These are phyloP conservation scores for Viola odorata DNA, from an alignment of 345 rosid species.

Conservation along the genomic window DNA sequence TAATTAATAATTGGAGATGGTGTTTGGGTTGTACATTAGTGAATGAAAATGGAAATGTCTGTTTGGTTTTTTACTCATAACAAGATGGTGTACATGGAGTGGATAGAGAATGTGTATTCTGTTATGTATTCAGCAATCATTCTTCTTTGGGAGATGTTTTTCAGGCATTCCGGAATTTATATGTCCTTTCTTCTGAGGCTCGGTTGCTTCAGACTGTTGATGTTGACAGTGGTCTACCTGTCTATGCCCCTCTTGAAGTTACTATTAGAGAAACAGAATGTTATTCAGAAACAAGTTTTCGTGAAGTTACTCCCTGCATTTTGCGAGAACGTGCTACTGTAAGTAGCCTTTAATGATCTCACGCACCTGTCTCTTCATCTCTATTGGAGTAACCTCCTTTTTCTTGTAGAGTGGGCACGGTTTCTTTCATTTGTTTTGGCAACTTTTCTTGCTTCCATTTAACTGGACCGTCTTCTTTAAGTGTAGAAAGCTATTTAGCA, in stretches of 20 bases:
- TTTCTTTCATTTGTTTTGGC: background rate
- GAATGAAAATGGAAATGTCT: background rate
- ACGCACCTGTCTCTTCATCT: background rate
- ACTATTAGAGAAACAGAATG: conserved; percentile 71
- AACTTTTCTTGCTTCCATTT: no score
- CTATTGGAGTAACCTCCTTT: background rate
- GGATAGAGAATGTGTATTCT: background rate
- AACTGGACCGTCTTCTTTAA: no score
- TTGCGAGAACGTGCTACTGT: conserved; percentile 93
- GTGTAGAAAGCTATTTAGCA: no score
- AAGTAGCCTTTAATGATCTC: conserved; percentile 29
- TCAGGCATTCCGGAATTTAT: conserved; percentile 95
- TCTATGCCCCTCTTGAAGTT: conserved; percentile 86
- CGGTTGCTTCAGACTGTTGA: conserved; percentile 97
- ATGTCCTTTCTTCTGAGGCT: conserved; percentile 92
- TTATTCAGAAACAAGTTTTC: conserved; percentile 82
- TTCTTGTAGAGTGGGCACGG: background rate
- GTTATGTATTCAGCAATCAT: background rate
- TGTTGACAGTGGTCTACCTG: conserved; percentile 92
- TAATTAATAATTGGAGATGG: background rate
- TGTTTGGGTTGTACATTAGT: background rate
- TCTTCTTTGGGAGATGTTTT: conserved; percentile 14
- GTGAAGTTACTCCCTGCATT: conserved; percentile 89
- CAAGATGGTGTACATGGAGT: no score
- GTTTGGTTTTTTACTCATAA: background rate